phyloP scores from a whole-genome alignment of 2,329 filamentous ascomycete genomes.

The Shiraia sp. region DNA sequence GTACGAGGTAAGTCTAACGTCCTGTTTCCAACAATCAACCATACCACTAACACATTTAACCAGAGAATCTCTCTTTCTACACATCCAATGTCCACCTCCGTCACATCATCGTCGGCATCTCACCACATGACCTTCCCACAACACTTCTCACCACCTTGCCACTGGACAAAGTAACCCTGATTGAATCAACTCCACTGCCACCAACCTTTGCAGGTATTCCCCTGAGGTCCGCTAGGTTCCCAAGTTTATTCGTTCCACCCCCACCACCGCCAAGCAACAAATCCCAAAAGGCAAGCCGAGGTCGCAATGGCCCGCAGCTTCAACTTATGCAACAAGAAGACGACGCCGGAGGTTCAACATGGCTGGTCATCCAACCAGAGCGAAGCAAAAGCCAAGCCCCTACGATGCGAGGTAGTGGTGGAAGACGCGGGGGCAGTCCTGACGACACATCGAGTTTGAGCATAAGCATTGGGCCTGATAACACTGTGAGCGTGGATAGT shows the following conservation, averaged over 20 bases:
- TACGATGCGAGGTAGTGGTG: slow-evolving; percentile 11
- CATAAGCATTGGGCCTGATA: slow-evolving; percentile 44
- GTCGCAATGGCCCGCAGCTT: slow-evolving; percentile 31
- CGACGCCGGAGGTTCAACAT: slow-evolving; percentile 37
- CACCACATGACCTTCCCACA: slow-evolving; percentile 34
- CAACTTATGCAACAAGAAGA: slow-evolving; percentile 44
- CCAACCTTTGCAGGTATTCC: slow-evolving; percentile 33
- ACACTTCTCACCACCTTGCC: slow-evolving; percentile 38
- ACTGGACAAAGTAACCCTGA: slow-evolving; percentile 37
- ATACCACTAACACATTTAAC: background rate
- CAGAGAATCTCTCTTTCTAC: slow-evolving; percentile 43
- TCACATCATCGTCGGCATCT: slow-evolving; percentile 41
- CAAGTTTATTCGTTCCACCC: slow-evolving; percentile 36
- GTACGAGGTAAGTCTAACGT: slow-evolving; percentile 30
- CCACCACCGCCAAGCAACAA: slow-evolving; percentile 18
- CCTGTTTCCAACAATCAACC: background rate
- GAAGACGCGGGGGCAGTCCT: slow-evolving; percentile 25
- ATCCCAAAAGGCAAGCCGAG: slow-evolving; percentile 23
- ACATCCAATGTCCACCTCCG: slow-evolving; percentile 39
- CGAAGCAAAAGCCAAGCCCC: slow-evolving; percentile 37
- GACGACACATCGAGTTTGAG: slow-evolving; percentile 41
- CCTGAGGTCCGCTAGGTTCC: slow-evolving; percentile 29
- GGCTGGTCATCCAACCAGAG: slow-evolving; percentile 44
- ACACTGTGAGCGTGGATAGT: slow-evolving; percentile 45
- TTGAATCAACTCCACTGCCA: slow-evolving; percentile 37